These are phyloP conservation scores for Cryphonectria radicalis DNA, from an alignment of 2,329 filamentous ascomycete genomes.

Conservation along the genomic window DNA sequence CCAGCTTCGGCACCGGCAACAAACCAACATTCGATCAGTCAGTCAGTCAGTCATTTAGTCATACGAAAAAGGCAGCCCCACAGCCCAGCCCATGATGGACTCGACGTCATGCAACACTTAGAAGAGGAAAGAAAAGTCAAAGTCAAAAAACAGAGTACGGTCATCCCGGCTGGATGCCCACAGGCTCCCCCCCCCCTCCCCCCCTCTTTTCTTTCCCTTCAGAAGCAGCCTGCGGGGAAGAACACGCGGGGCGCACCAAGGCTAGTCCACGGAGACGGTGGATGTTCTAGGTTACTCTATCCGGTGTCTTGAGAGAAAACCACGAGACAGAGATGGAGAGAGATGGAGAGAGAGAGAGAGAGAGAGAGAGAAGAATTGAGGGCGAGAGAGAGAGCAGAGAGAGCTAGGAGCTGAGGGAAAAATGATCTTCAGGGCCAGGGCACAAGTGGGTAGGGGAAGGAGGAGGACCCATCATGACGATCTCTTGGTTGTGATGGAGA, in stretches of 20 bases:
- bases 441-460: neutral
- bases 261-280: neutral
- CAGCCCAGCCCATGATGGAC: neutral
- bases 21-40: too few species aligned
- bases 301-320: neutral
- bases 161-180: neutral
- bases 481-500: neutral
- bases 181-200: neutral
- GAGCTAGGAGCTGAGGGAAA: too few species aligned
- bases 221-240: neutral
- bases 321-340: neutral
- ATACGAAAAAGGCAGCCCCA: neutral
- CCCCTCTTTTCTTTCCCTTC: too few species aligned
- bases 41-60: too few species aligned
- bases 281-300: neutral
- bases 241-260: neutral
- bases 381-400: too few species aligned
- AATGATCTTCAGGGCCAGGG: neutral
- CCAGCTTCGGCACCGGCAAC: neutral
- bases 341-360: neutral
- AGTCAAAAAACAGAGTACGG: neutral
- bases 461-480: neutral
- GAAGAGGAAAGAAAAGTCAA: neutral
- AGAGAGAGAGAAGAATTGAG: neutral
- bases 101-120: neutral